These are phyloP conservation scores for Linnemannia elongata DNA, from an alignment of 192 early-diverging fungal genomes.

Conservation along the genomic window DNA sequence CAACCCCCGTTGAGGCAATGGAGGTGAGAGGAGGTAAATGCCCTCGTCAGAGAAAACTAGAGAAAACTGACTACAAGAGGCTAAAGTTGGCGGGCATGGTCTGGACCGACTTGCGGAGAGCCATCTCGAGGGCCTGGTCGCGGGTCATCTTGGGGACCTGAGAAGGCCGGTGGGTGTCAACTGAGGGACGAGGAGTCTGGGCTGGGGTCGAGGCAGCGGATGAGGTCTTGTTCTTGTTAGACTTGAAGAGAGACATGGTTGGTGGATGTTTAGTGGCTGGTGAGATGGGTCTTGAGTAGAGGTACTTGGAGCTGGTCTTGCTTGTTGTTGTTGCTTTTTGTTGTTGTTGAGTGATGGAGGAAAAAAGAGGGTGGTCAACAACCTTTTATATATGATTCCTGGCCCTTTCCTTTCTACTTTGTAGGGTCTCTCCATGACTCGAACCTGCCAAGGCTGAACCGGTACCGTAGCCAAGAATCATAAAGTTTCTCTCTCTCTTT, in stretches of 20 bases:
- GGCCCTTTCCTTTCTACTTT: not conserved
- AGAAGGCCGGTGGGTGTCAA: not conserved
- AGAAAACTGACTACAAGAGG: not conserved
- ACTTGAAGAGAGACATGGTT: slow-evolving; percentile 19
- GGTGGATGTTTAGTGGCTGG: not conserved
- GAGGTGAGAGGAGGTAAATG: not conserved
- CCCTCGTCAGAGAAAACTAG: not conserved
- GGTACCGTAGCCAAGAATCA: not conserved
- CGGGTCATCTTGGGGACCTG: not conserved
- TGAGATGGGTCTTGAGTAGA: not conserved
- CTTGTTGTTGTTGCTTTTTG: not conserved
- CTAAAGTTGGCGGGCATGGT: not conserved
- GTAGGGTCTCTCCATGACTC: too few species aligned
- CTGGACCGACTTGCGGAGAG: not conserved
- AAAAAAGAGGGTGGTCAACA: not conserved
- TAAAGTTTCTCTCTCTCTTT: not conserved
- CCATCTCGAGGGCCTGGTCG: slow-evolving; percentile 11
- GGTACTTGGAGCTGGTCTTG: not conserved
- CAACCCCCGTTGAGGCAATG: not conserved
- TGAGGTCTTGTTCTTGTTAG: slow-evolving; percentile 5
- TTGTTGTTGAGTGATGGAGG: not conserved
- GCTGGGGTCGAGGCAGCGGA: slow-evolving; percentile 14
- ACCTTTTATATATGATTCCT: not conserved
- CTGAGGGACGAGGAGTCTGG: slow-evolving; percentile 5
- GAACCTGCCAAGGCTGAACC: not conserved